A percentile compares a stretch with the other conserved stretches of the same genome.
These are phyloP conservation scores for Xylaria intraflava DNA, from an alignment of 495 filamentous ascomycete species.

Conservation along the genomic window DNA sequence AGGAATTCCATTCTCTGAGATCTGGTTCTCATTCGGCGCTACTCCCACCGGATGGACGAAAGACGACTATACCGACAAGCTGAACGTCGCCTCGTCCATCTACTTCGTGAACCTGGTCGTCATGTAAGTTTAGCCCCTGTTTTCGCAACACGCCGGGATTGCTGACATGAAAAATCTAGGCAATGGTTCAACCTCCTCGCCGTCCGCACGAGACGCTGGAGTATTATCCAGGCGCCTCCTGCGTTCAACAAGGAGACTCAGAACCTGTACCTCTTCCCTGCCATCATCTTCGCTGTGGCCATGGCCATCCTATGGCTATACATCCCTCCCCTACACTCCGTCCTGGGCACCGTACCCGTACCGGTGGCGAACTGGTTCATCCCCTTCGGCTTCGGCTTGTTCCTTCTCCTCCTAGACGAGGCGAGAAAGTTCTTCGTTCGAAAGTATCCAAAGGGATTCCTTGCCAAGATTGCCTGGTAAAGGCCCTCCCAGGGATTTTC, in stretches of 20 bases:
- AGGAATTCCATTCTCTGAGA: conserved; percentile 49
- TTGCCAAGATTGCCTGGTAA: conserved; percentile 48
- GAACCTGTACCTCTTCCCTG: conserved; percentile 59
- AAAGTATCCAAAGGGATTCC: conserved; percentile 38
- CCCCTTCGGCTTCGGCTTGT: conserved; percentile 56
- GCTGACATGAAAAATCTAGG: conserved; percentile 22
- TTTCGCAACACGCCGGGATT: neutral
- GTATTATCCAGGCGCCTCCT: conserved; percentile 60
- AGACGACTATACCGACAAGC: conserved; percentile 40
- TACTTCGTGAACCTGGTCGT: conserved; percentile 72
- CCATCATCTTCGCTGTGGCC: conserved; percentile 53
- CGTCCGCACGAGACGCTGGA: conserved; percentile 56
- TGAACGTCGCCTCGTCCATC: conserved; percentile 56
- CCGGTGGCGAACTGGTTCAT: conserved; percentile 62
- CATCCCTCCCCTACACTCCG: conserved; percentile 49
- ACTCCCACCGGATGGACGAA: conserved; percentile 34
- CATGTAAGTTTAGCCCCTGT: conserved; percentile 38
- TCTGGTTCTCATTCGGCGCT: conserved; percentile 56
- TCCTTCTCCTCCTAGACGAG: conserved; percentile 54
- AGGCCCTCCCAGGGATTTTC: neutral
- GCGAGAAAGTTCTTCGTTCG: conserved; percentile 48
- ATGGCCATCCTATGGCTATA: conserved; percentile 62
- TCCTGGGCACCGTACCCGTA: conserved; percentile 48
- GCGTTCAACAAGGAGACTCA: conserved; percentile 49
- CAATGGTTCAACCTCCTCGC: conserved; percentile 67